A percentile compares a stretch with the other conserved stretches of the same genome.
Evolutionary conservation across 2,329 filamentous ascomycete genomes (phyloP).

Genomic region (Stachybotrys echinatus): DNA sequence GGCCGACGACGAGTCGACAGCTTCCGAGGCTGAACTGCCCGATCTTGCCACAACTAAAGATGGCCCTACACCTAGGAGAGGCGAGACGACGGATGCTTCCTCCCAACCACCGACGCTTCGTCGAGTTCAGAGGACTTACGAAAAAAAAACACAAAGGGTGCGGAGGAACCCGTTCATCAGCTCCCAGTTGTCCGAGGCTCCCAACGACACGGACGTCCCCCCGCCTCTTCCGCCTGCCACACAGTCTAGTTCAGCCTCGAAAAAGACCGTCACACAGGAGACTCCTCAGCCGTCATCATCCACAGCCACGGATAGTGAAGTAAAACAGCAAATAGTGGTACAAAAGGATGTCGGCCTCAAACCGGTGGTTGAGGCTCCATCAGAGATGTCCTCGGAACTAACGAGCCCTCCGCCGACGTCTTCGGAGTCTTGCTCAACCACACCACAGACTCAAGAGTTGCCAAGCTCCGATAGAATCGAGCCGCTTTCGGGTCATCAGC

Average conservation of each 20-base stretch:
- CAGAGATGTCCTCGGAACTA: constrained; percentile 29
- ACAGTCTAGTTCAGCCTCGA: background rate
- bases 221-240: background rate
- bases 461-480: constrained; percentile 12
- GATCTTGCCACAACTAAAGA: constrained; percentile 17
- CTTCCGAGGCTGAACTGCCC: constrained; percentile 29
- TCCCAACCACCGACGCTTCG: constrained; percentile 18
- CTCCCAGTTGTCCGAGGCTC: constrained; percentile 7
- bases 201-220: background rate
- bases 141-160: constrained; percentile 10
- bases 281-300: background rate
- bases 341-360: too few species aligned
- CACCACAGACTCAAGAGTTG: constrained; percentile 28
- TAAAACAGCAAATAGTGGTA: background rate
- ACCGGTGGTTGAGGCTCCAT: too few species aligned
- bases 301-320: background rate
- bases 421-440: constrained; percentile 26
- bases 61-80: constrained; percentile 4
- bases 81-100: constrained; percentile 17
- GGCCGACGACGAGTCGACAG: constrained; percentile 10
- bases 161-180: constrained; percentile 19
- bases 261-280: background rate
- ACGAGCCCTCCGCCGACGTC: constrained; percentile 36
- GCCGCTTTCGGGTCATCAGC: constrained; percentile 16
- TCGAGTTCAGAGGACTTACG: constrained; percentile 15